Evolutionary conservation across 1,284 basidiomycete species (phyloP).

Genomic region (Fomitiporia mediterranea): DNA sequence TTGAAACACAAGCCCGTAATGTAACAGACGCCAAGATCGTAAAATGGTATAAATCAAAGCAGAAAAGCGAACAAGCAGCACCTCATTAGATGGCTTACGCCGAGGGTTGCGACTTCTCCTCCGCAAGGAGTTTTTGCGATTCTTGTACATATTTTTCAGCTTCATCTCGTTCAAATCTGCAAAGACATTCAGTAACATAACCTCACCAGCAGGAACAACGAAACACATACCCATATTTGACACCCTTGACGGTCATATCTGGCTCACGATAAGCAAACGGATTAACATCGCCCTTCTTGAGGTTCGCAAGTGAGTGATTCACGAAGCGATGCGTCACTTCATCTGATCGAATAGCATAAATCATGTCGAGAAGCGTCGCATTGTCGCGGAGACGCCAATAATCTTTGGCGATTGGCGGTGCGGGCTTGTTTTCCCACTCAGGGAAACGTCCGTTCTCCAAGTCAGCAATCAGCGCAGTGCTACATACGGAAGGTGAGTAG

Average conservation of each 20-base stretch:
- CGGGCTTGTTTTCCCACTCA: slow-evolving; percentile 75
- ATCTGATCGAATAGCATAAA: slow-evolving; percentile 89
- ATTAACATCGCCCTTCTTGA: slow-evolving; percentile 79
- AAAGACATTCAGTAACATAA: slow-evolving; percentile 30
- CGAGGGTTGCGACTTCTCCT: neutral
- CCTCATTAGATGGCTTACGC: no score
- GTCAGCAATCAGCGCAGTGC: slow-evolving; percentile 79
- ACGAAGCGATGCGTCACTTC: slow-evolving; percentile 92
- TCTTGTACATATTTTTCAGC: slow-evolving; percentile 60
- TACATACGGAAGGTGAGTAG: slow-evolving; percentile 26
- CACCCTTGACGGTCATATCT: slow-evolving; percentile 77
- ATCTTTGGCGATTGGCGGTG: slow-evolving; percentile 88
- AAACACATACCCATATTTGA: slow-evolving; percentile 58
- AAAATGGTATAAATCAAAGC: neutral
- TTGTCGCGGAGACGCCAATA: slow-evolving; percentile 82
- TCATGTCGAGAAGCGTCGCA: slow-evolving; percentile 81
- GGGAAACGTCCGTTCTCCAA: slow-evolving; percentile 84
- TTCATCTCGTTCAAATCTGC: slow-evolving; percentile 75
- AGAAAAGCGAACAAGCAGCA: neutral
- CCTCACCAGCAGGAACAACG: slow-evolving; percentile 3
- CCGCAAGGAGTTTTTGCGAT: slow-evolving; percentile 33
- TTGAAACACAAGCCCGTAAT: no score
- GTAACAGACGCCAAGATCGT: no score
- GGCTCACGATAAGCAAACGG: slow-evolving; percentile 92
- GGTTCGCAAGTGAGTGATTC: slow-evolving; percentile 88